phyloP scores from a whole-genome alignment of 2,329 filamentous ascomycete genomes.

The Botrytis cinerea region DNA sequence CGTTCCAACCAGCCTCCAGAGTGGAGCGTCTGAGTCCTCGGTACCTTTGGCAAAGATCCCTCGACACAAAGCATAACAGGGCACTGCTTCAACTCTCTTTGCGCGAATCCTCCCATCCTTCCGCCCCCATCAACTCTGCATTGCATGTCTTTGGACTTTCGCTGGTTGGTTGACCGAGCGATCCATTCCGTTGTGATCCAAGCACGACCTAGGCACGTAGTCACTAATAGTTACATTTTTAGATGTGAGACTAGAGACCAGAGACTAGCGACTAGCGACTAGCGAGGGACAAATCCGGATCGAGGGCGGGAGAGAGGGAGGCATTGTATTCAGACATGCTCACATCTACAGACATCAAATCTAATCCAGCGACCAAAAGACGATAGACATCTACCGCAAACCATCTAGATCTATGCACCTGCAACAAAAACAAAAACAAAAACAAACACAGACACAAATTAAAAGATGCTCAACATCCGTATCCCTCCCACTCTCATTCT shows the following conservation, averaged over 20 bases:
- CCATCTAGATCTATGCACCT: too few species aligned
- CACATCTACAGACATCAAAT: neutral
- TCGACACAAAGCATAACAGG: neutral
- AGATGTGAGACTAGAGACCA: neutral
- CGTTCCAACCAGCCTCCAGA: neutral
- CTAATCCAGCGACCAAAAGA: neutral
- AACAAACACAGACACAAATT: neutral
- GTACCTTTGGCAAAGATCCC: neutral
- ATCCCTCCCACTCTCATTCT: neutral
- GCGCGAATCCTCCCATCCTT: neutral
- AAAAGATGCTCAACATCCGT: neutral
- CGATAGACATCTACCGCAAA: rapidly evolving
- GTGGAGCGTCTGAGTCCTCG: neutral
- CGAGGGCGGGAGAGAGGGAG: neutral
- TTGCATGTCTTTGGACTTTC: too few species aligned
- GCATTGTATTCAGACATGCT: too few species aligned
- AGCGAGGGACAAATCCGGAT: neutral
- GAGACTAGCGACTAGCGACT: neutral
- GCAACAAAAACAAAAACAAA: too few species aligned
- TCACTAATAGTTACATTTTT: neutral
- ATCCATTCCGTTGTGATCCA: neutral
- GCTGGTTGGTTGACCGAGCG: neutral
- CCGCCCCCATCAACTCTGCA: neutral
- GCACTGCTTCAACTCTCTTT: neutral
- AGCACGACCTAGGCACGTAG: neutral